Base-by-base conservation (phyloP, 2,329 filamentous ascomycete genomes). In the Zymoseptoria tritici region DNA sequence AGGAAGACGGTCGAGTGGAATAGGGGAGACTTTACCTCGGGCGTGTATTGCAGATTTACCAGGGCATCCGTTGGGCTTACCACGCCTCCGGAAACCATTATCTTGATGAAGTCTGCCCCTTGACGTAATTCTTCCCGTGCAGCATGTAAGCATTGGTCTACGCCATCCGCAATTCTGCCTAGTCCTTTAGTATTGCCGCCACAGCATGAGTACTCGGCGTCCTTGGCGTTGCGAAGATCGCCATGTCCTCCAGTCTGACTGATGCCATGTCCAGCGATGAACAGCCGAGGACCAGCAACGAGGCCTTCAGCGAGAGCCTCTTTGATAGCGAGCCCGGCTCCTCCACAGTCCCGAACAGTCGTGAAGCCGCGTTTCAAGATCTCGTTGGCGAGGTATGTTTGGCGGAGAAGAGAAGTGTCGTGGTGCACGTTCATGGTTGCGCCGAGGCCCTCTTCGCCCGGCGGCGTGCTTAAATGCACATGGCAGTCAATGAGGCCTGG, bases 101-200 rank as follows among this genome's bases (percentile, higher is more conserved):
- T 82, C 70, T 86, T 86, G 70, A 86, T 78, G 64, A 85, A 85
- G 66, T 85, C 81, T 0, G 81, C 80, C 1, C 83, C 83, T 8
- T 72, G 75, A 2, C 83, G 75, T 0, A 86, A 68, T 67, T 85
- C 79, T 56, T 84, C 81, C 2, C 83, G 75, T 0, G 79, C 77
- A 7, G 74, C 78, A 20, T 76, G 76, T 50, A 83, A 73, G 62
- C 83, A 85, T 52, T 81, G 79, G 0, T 81, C 74, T 0, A 83
- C 81, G 1, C 83, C 81, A 66, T 85, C 81, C 51, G 77, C 79
- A 1, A 84, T 72, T 7, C 77, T 71, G 1, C 78, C 79, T 0
- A 80, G 66, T 4, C 72, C 72, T 0, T 68, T 70, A 1, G 73
- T 72, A 1, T 74, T 71, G 0, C 79, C 78, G 0, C 78, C 77